These are phyloP conservation scores for Alternaria hordeiaustralica DNA, from an alignment of 2,329 filamentous ascomycete species.

Conservation along the genomic window DNA sequence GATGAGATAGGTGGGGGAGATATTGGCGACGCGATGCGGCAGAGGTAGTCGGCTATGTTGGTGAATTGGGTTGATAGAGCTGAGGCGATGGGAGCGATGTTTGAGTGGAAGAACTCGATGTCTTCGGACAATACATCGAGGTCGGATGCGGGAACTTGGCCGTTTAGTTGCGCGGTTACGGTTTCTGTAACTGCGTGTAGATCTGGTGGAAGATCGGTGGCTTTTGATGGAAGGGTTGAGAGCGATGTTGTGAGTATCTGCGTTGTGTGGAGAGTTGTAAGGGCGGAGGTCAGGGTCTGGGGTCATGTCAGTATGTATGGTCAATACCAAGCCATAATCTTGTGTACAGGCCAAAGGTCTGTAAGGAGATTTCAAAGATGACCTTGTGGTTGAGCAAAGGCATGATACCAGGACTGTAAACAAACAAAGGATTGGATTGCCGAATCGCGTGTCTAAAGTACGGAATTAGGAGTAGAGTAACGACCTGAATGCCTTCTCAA, in stretches of 20 bases:
- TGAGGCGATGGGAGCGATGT: constrained; percentile 44
- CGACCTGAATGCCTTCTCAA: not conserved
- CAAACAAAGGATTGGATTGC: not conserved
- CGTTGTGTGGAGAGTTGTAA: constrained; percentile 40
- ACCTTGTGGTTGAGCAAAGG: too few species aligned
- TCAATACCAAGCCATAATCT: too few species aligned
- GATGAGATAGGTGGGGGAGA: constrained; percentile 13
- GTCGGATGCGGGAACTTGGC: constrained; percentile 46
- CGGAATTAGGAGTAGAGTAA: not conserved
- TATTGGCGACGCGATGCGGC: constrained; percentile 38
- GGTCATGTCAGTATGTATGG: not conserved
- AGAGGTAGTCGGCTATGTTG: constrained; percentile 39
- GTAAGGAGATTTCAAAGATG: too few species aligned
- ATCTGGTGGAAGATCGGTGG: constrained; percentile 50
- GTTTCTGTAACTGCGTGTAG: constrained; percentile 54
- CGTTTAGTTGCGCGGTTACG: constrained; percentile 49
- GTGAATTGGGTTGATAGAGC: constrained; percentile 45
- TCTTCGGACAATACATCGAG: constrained; percentile 50
- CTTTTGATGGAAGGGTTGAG: constrained; percentile 40
- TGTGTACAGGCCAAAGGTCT: not conserved
- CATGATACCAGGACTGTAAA: not conserved
- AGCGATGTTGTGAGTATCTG: constrained; percentile 47
- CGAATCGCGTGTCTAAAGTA: not conserved
- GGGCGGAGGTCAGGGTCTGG: constrained; percentile 48
- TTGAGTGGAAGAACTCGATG: constrained; percentile 49